Base-by-base conservation (phyloP, 208 protist genomes). In the Wallacemonas rigidus region DNA sequence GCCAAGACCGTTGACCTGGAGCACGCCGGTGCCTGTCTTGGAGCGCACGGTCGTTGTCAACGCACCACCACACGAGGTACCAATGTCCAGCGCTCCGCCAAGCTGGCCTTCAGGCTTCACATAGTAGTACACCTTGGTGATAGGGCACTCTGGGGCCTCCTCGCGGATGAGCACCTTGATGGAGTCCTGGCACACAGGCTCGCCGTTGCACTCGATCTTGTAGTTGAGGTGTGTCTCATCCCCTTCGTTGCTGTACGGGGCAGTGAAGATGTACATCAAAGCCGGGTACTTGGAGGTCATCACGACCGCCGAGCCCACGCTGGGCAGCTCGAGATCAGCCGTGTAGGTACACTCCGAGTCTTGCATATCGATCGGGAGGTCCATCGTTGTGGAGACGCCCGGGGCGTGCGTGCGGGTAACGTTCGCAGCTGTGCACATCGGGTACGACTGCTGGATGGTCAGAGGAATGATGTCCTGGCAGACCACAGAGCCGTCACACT, bases 111-210 rank as follows among this genome's bases (percentile, higher is more conserved):
- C 71, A 45, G 58, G 75, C 68, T 35, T n/a, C 57, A 75, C 76
- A 63, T 47, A 71, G 47, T 67, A 74, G 48, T 63, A 44, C 38
- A 71, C 48, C 3, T 55, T 9, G n/a, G 26, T 43, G 58, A 76
- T 67, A n/a, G 69, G 60, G 76, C 71, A 76, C 15, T 48, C 56
- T 3, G 17, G 26, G 11, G 63, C 63, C 50, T 71, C 71, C 54
- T 76, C 72, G 35, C 62, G 65, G 17, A 86, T 38, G 26, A 53
- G 56, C 60, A 86, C 69, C 44, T 15, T 68, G 67, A 84, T 74
- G 17, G 72, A 54, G 6, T 77, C 82, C 14, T 75, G 62, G 67
- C 82, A 85, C n/a, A 81, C 70, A 51, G 76, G 63, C 47, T 69
- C 15, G 53, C 55, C 44, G 26, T 64, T 71, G 44, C 79, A 80